Percentiles rank a stretch among this genome's conserved stretches.
phyloP scores from a whole-genome alignment of 257 asterid species.

The Forsythia viridissima region DNA sequence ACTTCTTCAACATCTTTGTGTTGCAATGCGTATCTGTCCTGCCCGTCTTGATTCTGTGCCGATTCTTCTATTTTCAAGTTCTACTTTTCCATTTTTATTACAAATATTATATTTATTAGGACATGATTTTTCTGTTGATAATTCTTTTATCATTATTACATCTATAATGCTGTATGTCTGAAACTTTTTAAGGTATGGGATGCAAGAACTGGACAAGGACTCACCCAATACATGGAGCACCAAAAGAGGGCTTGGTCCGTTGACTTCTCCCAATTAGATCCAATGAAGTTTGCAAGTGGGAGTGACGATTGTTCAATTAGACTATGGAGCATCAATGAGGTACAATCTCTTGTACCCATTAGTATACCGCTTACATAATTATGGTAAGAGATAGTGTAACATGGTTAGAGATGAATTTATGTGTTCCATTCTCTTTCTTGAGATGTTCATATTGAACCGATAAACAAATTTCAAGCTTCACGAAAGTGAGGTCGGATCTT shows the following conservation, averaged over 20 bases:
- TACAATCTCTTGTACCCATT: conserved; percentile 8
- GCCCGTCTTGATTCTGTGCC: no score
- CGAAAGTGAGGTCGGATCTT: not conserved
- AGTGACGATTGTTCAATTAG: conserved; percentile 65
- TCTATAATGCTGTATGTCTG: conserved; percentile 1
- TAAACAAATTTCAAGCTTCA: not conserved
- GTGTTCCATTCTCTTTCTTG: no score
- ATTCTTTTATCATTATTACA: not conserved
- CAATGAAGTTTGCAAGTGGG: conserved; percentile 59
- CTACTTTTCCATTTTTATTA: not conserved
- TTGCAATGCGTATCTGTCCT: no score
- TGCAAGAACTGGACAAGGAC: conserved; percentile 43
- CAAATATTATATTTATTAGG: not conserved
- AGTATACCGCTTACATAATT: not conserved
- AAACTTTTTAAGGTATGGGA: conserved; percentile 50
- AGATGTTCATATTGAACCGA: no score
- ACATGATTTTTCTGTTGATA: not conserved
- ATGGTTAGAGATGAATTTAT: no score
- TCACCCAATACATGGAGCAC: conserved; percentile 39
- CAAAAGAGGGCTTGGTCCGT: conserved; percentile 62
- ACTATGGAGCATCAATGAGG: conserved; percentile 66
- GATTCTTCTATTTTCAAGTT: no score
- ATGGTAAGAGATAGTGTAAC: not conserved
- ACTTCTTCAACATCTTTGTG: no score
- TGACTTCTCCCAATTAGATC: conserved; percentile 59